Base-by-base conservation (phyloP, 768 basidiomycete species). In the Tulasnella sp. region DNA sequence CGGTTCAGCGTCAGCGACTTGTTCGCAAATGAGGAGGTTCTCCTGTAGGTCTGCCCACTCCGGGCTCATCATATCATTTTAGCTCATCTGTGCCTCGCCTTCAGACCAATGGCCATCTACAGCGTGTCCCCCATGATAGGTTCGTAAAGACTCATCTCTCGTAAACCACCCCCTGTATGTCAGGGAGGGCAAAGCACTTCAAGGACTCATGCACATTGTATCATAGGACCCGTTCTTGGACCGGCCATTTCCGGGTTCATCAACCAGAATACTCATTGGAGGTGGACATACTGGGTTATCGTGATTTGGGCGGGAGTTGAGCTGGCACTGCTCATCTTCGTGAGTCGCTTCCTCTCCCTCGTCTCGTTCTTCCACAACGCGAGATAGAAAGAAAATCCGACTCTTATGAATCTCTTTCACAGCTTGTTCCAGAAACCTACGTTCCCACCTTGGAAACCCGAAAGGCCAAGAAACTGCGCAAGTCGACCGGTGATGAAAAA, bases 401-500 rank as follows among this genome's bases (percentile, higher is more conserved):
- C 71, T 42, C 79, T 73, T 38, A 38, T 48, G 27, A 46, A 34
- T 42, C n/a, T 19, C n/a, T 71, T 18, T n/a, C 10, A 38, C 10
- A 93, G 89, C 83, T 92, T 48, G 89, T 93, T 0, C 92, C 92
- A 1, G 94, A 95, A 85, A 93, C 93, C 0, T 94, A 90, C 82
- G 84, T 83, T 3, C 91, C 93, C 0, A 87, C 91, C 10, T 85
- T 95, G 9, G 83, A 90, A 44, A 89, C 90, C 83, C 83, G 83
- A 62, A 94, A 94, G 83, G 93, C 92, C 21, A 83, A 82, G 48
- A 87, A 85, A 92, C 81, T 92, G 48, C 88, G 94, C 36, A 87
- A 88, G 83, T 81, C 85, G 21, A 90, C 91, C 0, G 89, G 90
- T 1, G 87, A 94, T 80, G 36, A 83, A 6, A 83, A 86, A 12